phyloP scores from a whole-genome alignment of 2,329 filamentous ascomycete species.

The Cryphonectria radicalis region DNA sequence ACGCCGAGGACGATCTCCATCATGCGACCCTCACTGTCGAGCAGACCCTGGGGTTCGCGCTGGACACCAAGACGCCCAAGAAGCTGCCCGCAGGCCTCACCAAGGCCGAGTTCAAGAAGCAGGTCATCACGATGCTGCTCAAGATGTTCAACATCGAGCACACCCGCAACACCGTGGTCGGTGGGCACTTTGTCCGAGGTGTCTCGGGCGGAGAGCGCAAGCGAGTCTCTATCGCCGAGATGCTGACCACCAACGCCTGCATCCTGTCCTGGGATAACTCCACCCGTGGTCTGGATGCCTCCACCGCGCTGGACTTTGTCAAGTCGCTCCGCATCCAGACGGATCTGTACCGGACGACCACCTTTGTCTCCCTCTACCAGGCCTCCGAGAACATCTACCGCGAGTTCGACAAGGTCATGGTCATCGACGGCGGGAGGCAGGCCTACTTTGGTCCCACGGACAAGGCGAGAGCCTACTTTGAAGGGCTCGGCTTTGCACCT shows the following conservation, averaged over 20 bases:
- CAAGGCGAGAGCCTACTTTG: constrained; percentile 75
- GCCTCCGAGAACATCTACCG: constrained; percentile 81
- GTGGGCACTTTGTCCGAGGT: constrained; percentile 79
- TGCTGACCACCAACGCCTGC: constrained; percentile 75
- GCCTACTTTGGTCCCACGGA: constrained; percentile 74
- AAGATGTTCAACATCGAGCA: constrained; percentile 96
- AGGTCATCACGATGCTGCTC: constrained; percentile 73
- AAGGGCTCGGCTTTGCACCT: constrained; percentile 73
- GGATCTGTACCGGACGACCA: constrained; percentile 81
- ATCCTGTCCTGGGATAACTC: constrained; percentile 74
- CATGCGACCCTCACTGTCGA: constrained; percentile 84
- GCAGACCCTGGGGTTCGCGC: constrained; percentile 82
- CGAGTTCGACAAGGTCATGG: constrained; percentile 82
- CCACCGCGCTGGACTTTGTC: constrained; percentile 58
- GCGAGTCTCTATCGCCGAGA: constrained; percentile 81
- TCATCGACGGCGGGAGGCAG: constrained; percentile 76
- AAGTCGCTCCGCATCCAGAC: constrained; percentile 76
- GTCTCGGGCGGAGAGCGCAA: constrained; percentile 80
- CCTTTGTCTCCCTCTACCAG: constrained; percentile 86
- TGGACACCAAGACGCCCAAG: constrained; percentile 83
- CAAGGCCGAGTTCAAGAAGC: constrained; percentile 75
- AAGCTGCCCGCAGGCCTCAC: constrained; percentile 77
- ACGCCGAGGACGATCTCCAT: constrained; percentile 84
- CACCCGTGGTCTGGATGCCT: constrained; percentile 60
- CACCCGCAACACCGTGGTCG: constrained; percentile 82